Percentiles rank a stretch among this genome's conserved stretches.
Conservation (phyloP, 495 filamentous ascomycete genomes). For the Rhypophila decipiens region DNA sequence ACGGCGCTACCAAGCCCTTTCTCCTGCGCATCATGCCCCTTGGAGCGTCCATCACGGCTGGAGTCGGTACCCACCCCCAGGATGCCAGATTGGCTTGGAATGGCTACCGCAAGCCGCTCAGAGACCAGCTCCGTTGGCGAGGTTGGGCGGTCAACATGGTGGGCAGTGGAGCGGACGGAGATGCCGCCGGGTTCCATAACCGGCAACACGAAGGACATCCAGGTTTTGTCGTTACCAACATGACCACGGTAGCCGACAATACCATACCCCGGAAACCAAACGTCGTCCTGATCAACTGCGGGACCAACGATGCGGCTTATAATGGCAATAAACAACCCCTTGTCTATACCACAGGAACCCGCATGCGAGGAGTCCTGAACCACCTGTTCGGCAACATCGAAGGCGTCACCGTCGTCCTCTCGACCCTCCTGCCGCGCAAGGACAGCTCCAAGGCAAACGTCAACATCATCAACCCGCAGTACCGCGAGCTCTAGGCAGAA, state of each 20-base stretch:
- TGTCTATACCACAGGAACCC: too few relatives aligned
- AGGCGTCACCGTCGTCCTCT: constrained; percentile 6
- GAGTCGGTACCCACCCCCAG: too few relatives aligned
- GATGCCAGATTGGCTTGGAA: constrained; percentile 33
- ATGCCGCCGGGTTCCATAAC: too few relatives aligned
- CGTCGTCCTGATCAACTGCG: constrained; percentile 38
- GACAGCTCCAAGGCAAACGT: too few relatives aligned
- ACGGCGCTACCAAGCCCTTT: constrained; percentile 5
- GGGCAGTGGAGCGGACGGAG: constrained; percentile 43
- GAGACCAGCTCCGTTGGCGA: constrained; percentile 14
- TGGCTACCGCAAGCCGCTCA: constrained; percentile 25
- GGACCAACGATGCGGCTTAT: too few relatives aligned
- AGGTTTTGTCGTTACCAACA: constrained; percentile 35
- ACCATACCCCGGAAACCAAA: constrained; percentile 34
- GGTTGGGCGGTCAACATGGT: constrained; percentile 41
- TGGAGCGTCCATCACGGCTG: constrained; percentile 46
- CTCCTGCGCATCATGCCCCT: constrained; percentile 41
- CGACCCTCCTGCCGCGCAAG: background rate
- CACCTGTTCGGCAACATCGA: too few relatives aligned
- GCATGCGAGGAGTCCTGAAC: too few relatives aligned
- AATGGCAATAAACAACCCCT: too few relatives aligned
- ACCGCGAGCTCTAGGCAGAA: too few relatives aligned
- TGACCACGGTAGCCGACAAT: constrained; percentile 20
- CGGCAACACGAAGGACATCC: constrained; percentile 44
- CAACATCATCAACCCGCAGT: too few relatives aligned